Evolutionary conservation across 2,329 filamentous ascomycete genomes (phyloP).

Genomic region (Claviceps purpurea): DNA sequence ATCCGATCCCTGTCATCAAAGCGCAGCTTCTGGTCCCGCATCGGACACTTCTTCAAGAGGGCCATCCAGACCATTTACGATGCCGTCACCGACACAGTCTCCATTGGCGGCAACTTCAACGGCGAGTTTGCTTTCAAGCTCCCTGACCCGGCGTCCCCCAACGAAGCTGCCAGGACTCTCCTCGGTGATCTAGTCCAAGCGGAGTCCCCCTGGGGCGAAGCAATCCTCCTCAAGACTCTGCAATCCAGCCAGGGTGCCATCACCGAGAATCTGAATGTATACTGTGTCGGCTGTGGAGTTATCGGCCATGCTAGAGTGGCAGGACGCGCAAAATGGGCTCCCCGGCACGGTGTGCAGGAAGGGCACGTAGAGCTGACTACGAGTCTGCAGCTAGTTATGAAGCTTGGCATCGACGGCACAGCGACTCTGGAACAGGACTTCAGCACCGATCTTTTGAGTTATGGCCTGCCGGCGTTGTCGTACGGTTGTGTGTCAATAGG

Average conservation of each 20-base stretch:
- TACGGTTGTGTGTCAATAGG: constrained; percentile 16
- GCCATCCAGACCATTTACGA: background rate
- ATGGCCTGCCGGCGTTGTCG: constrained; percentile 13
- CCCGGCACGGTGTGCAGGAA: constrained; percentile 10
- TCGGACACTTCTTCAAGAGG: background rate
- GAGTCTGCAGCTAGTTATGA: background rate
- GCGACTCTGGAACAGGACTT: constrained; percentile 11
- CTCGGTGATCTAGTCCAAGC: background rate
- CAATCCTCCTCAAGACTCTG: constrained; percentile 2
- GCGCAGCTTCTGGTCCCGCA: constrained; percentile 4
- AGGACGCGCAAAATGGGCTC: constrained; percentile 4
- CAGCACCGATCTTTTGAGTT: constrained; percentile 10
- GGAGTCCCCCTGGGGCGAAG: constrained; percentile 3
- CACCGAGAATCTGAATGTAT: background rate
- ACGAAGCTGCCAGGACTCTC: background rate
- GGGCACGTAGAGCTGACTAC: constrained; percentile 7
- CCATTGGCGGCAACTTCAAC: constrained; percentile 8
- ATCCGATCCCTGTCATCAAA: constrained; percentile 1
- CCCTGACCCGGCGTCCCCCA: constrained; percentile 6
- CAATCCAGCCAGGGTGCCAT: background rate
- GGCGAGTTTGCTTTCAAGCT: constrained; percentile 10
- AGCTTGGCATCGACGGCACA: constrained; percentile 18
- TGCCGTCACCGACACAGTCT: background rate
- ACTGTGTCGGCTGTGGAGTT: constrained; percentile 5
- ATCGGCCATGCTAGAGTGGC: constrained; percentile 2